These are phyloP conservation scores for Colletotrichum eleusines DNA, from an alignment of 2,329 filamentous ascomycete species.

Conservation along the genomic window DNA sequence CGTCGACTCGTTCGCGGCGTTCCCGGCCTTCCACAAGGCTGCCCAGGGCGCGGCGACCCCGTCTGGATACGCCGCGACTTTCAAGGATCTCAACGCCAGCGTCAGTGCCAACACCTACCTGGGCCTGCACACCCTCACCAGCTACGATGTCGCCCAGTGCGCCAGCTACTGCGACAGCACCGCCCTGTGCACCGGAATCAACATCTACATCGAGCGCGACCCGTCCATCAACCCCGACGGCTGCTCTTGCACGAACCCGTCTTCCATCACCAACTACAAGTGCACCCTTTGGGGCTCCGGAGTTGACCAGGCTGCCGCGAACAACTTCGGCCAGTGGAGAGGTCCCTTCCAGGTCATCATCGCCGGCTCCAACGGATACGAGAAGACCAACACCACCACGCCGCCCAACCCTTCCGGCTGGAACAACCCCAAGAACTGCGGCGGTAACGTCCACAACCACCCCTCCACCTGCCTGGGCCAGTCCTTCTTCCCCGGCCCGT, in stretches of 20 bases:
- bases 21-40: conserved; percentile 9
- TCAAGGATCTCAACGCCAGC: conserved; percentile 31
- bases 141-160: conserved; percentile 31
- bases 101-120: conserved; percentile 38
- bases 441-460: conserved; percentile 22
- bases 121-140: conserved; percentile 31
- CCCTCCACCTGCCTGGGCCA: conserved; percentile 37
- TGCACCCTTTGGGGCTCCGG: conserved; percentile 39
- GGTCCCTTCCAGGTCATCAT: conserved; percentile 40
- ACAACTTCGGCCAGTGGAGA: conserved; percentile 37
- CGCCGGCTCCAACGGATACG: conserved; percentile 42
- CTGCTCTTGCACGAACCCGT: conserved; percentile 35
- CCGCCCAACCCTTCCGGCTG: conserved; percentile 31
- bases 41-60: conserved; percentile 2
- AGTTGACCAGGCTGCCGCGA: conserved; percentile 35
- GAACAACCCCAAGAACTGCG: conserved; percentile 36
- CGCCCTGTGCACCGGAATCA: conserved; percentile 35
- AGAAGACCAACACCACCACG: conserved; percentile 39
- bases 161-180: conserved; percentile 28
- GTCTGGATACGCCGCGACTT: conserved; percentile 21
- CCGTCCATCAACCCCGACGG: conserved; percentile 34
- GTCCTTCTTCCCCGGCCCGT: conserved; percentile 38
- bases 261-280: conserved; percentile 38
- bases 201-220: conserved; percentile 40
- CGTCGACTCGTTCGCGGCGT: conserved; percentile 9